Conservation (phyloP, 106 monocot species). For the Iris macrosiphon region DNA sequence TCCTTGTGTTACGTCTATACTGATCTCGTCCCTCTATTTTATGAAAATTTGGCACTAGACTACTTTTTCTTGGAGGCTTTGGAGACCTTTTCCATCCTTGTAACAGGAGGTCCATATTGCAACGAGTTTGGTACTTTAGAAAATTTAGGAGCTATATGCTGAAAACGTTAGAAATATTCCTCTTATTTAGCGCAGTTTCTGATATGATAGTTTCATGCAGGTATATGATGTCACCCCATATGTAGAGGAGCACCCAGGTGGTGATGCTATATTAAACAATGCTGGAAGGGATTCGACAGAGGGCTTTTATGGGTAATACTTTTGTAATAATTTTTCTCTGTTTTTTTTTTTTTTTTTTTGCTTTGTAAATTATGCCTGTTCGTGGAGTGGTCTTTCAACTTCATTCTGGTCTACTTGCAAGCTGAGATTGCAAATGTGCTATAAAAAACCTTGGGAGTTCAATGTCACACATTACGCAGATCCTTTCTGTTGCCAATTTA, state of each 20-base stretch:
- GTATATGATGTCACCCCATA: slow-evolving; percentile 96
- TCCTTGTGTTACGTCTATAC: neutral
- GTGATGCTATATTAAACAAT: slow-evolving; percentile 86
- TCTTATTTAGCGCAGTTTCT: too few relatives aligned
- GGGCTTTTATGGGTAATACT: slow-evolving; percentile 74
- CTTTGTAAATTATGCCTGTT: neutral
- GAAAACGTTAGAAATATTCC: too few relatives aligned
- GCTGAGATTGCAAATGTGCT: neutral
- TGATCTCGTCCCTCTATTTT: too few relatives aligned
- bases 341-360: neutral
- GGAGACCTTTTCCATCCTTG: too few relatives aligned
- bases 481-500: too few relatives aligned
- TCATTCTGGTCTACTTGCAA: neutral
- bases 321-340: neutral
- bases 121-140: too few relatives aligned
- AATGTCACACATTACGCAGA: too few relatives aligned
- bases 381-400: neutral
- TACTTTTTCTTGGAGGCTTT: too few relatives aligned
- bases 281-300: slow-evolving; percentile 94
- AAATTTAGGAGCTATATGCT: too few relatives aligned
- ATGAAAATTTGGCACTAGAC: too few relatives aligned
- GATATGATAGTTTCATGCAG: slow-evolving; percentile 37
- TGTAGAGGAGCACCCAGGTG: slow-evolving; percentile 97
- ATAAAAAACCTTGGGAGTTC: too few relatives aligned
- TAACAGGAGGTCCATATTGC: too few relatives aligned